These are phyloP conservation scores for Pisolithus thermaeus DNA, from an alignment of 1,284 basidiomycete genomes.

Conservation along the genomic window DNA sequence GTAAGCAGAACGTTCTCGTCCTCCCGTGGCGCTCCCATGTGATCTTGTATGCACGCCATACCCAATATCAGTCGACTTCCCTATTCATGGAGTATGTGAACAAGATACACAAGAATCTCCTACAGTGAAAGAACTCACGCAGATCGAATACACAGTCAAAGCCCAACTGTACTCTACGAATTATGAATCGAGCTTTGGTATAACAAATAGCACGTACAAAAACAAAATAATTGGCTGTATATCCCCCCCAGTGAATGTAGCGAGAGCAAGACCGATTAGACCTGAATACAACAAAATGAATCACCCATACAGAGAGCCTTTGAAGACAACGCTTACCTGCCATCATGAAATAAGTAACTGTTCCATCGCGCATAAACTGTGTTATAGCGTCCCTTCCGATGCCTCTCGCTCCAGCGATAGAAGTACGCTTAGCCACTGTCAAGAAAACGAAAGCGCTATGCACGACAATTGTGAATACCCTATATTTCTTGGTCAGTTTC, in stretches of 20 bases:
- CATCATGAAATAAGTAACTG: background rate
- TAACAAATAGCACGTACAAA: background rate
- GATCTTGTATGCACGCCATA: constrained; percentile 1
- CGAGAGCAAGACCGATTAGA: background rate
- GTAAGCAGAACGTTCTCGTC: background rate
- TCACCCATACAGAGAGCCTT: background rate
- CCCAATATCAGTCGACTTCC: constrained; percentile 12
- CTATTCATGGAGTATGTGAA: background rate
- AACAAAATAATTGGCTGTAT: background rate
- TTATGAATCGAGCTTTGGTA: background rate
- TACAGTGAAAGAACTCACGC: background rate
- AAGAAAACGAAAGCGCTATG: background rate
- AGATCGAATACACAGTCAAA: background rate
- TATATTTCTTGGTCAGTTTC: background rate
- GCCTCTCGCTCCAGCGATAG: background rate
- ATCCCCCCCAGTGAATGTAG: background rate
- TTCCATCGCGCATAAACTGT: background rate
- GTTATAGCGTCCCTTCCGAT: background rate
- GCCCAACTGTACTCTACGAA: background rate
- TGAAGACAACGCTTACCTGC: background rate
- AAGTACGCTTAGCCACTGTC: background rate
- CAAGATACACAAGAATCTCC: background rate
- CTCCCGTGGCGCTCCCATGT: background rate
- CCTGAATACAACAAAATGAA: background rate
- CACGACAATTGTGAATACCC: background rate